Percentiles rank a stretch among this genome's conserved stretches.
These are phyloP conservation scores for Dioszegia hungarica DNA, from an alignment of 768 basidiomycete species.

Conservation along the genomic window DNA sequence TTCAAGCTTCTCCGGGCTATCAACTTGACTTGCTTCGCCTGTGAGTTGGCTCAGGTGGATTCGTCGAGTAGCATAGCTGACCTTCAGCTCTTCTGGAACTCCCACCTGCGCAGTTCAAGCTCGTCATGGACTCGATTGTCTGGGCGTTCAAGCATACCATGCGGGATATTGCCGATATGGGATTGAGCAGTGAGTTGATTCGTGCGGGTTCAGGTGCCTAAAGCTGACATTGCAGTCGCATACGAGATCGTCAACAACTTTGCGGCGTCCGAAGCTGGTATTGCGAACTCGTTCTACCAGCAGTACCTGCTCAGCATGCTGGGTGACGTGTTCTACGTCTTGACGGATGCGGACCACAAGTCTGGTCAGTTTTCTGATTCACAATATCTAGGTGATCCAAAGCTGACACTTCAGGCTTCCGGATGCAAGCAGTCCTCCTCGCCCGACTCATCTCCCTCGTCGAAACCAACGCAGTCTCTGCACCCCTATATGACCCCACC, in stretches of 20 bases:
- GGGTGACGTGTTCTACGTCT: constrained; percentile 93
- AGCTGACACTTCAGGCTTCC: constrained; percentile 60
- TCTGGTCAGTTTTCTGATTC: constrained; percentile 54
- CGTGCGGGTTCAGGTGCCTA: not conserved
- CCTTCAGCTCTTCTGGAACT: constrained; percentile 69
- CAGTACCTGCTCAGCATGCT: constrained; percentile 89
- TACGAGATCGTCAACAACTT: constrained; percentile 95
- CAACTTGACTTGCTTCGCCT: constrained; percentile 91
- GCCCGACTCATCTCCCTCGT: constrained; percentile 90
- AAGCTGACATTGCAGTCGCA: constrained; percentile 58
- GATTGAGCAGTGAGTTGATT: constrained; percentile 48
- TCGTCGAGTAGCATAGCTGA: not conserved
- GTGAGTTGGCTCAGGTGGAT: constrained; percentile 52
- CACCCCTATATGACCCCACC: constrained; percentile 77
- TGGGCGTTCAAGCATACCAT: constrained; percentile 99
- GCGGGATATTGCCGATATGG: constrained; percentile 92
- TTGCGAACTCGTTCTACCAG: constrained; percentile 91
- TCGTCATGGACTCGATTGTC: constrained; percentile 95
- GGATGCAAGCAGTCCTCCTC: constrained; percentile 85
- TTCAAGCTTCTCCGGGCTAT: constrained; percentile 91
- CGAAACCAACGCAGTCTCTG: constrained; percentile 69
- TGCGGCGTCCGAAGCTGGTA: constrained; percentile 66
- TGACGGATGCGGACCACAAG: constrained; percentile 98
- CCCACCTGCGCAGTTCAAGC: constrained; percentile 88
- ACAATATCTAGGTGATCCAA: no score